These are phyloP conservation scores for Malassezia cuniculi DNA, from an alignment of 1,284 basidiomycete genomes.

Conservation along the genomic window DNA sequence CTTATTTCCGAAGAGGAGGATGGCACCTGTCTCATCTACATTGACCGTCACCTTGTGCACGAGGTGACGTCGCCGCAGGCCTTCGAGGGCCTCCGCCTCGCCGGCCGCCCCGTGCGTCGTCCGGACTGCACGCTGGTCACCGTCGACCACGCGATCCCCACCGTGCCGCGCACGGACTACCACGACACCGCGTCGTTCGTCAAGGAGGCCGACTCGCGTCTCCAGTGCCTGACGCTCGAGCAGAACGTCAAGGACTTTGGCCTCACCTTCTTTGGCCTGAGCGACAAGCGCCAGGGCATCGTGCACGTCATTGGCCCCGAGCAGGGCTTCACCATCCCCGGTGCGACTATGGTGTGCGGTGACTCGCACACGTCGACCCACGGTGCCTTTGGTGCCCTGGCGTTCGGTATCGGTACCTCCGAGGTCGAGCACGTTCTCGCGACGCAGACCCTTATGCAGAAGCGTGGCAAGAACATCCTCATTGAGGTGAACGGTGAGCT, in stretches of 20 bases:
- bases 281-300: slow-evolving; percentile 42
- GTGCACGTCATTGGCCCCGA: slow-evolving; percentile 44
- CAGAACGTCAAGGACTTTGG: slow-evolving; percentile 43
- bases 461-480: slow-evolving; percentile 42
- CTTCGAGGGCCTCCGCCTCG: slow-evolving; percentile 40
- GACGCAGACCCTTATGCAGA: slow-evolving; percentile 42
- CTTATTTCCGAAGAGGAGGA: slow-evolving; percentile 35
- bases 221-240: slow-evolving; percentile 42
- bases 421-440: slow-evolving; percentile 44
- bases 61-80: slow-evolving; percentile 44
- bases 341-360: slow-evolving; percentile 41
- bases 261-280: slow-evolving; percentile 42
- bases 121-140: slow-evolving; percentile 43
- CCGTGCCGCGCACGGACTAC: slow-evolving; percentile 35
- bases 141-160: slow-evolving; percentile 44
- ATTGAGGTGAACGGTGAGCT: slow-evolving; percentile 42
- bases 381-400: slow-evolving; percentile 42
- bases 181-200: slow-evolving; percentile 40
- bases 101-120: slow-evolving; percentile 31
- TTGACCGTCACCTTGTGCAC: slow-evolving; percentile 43
- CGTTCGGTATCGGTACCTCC: slow-evolving; percentile 43
- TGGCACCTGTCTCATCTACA: slow-evolving; percentile 40
- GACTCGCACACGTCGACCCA: slow-evolving; percentile 44
- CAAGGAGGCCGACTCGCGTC: slow-evolving; percentile 36
- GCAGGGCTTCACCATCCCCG: slow-evolving; percentile 42